A percentile compares a stretch with the other conserved stretches of the same genome.
phyloP scores from a whole-genome alignment of 2,329 filamentous ascomycete species.

The Fusarium foetens region DNA sequence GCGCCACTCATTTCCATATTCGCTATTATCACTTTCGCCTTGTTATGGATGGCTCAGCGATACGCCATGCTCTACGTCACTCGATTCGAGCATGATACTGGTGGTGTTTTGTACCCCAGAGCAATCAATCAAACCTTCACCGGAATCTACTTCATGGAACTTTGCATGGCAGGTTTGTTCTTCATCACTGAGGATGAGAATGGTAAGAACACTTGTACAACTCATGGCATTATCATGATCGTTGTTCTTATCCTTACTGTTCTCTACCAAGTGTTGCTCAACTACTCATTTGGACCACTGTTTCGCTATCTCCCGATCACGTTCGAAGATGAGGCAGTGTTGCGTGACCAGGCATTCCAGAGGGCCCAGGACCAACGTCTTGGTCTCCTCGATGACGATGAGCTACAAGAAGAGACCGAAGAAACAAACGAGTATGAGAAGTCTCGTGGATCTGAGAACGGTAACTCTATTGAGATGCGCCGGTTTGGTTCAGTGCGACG shows the following conservation, averaged over 20 bases:
- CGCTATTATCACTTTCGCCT: constrained; percentile 89
- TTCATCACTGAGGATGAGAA: constrained; percentile 75
- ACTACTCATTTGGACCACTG: constrained; percentile 84
- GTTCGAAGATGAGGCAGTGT: constrained; percentile 91
- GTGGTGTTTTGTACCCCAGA: constrained; percentile 88
- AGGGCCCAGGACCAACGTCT: constrained; percentile 78
- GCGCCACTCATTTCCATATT: constrained; percentile 92
- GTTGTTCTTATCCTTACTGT: constrained; percentile 75
- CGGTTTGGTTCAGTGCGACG: no score
- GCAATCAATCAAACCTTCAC: constrained; percentile 97
- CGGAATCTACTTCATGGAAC: constrained; percentile 93
- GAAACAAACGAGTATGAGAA: no score
- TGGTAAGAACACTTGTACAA: constrained; percentile 67
- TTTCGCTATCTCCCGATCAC: constrained; percentile 93
- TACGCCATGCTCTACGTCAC: constrained; percentile 97
- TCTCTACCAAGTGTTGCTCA: constrained; percentile 83
- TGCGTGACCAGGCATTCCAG: constrained; percentile 90
- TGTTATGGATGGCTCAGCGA: constrained; percentile 96
- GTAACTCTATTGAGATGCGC: constrained; percentile 58
- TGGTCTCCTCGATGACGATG: constrained; percentile 66
- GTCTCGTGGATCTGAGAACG: no score
- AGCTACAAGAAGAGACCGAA: constrained; percentile 50
- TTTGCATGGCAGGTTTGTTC: constrained; percentile 89
- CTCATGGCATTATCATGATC: constrained; percentile 89
- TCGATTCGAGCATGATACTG: constrained; percentile 89